Conservation (phyloP, 352 stramenopile genomes). For the Globisporangium nagaii region DNA sequence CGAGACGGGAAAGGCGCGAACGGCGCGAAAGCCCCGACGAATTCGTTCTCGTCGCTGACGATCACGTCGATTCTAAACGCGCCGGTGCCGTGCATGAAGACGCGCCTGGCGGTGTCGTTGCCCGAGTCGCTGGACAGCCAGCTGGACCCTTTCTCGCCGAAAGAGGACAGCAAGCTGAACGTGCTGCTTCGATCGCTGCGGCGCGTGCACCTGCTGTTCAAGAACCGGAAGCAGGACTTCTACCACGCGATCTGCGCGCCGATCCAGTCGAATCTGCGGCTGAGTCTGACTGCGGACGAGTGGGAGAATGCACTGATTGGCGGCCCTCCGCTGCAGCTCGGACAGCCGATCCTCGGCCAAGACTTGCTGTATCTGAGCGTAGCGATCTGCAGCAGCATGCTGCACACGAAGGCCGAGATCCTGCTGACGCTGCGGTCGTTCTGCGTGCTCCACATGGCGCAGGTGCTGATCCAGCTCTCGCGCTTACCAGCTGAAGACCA, state of each 20-base stretch:
- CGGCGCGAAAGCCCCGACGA: not conserved
- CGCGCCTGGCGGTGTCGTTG: conserved; percentile 52
- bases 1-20: conserved; percentile 9
- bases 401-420: conserved; percentile 75
- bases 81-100: conserved; percentile 44
- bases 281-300: conserved; percentile 32
- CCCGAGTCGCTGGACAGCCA: conserved; percentile 60
- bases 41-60: conserved; percentile 61
- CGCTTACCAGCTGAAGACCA: conserved; percentile 51
- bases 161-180: conserved; percentile 78
- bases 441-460: conserved; percentile 71
- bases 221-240: conserved; percentile 40
- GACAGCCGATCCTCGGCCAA: conserved; percentile 57
- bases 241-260: conserved; percentile 44
- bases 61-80: conserved; percentile 68
- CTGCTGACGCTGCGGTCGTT: conserved; percentile 72
- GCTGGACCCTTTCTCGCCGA: conserved; percentile 64
- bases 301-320: conserved; percentile 43
- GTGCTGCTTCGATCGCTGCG: conserved; percentile 56
- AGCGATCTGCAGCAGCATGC: conserved; percentile 71
- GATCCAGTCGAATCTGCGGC: conserved; percentile 41
- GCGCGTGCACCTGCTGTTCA: conserved; percentile 53
- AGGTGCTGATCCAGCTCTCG: conserved; percentile 66
- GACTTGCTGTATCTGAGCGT: conserved; percentile 76
- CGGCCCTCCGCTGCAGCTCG: conserved; percentile 46